Evolutionary conservation across 371 early-diverging fungal species (phyloP), one percentile per base, ranked within the genome.

Genomic region (Mortierella sp.): DNA sequence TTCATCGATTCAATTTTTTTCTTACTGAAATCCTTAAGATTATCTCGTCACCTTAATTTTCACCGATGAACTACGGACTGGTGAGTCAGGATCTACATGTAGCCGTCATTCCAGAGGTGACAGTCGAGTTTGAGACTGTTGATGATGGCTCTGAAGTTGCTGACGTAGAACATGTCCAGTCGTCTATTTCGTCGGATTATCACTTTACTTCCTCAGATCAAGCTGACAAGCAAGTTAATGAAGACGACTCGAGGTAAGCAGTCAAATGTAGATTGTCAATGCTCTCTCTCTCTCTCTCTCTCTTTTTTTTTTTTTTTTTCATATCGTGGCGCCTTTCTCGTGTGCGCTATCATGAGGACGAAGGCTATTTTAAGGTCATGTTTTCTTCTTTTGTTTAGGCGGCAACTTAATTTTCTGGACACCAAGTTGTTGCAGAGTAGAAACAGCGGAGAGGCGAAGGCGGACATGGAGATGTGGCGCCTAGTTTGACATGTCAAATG

Each of bases 81-180:
- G 43, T 62, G 55, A 45, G 21, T 28, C 58, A 62, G 58, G 66
- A 72, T 38, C 40, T 62, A 28, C 73, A 72, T 45, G 55, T 62
- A 15, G 65, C 67, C 16, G 19, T 72, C 61, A 32, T 72, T 21
- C 73, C 66, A 2, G 55, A 65, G 19, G 73, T 67, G 16, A 58
- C 63, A 11, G 63, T 72, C 57, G 67, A 67, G 67, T 72, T 72
- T 65, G 58, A 59, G 13, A 60, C 61, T 21, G 15, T 72, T 33
- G 53, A 60, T 22, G 72, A 65, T 22, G 41, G 11, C 5, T 33
- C 9, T 58, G 67, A 58, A 10, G 32, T 43, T 10, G 19, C 19
- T 28, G 36, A 40, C 48, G 59, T 41, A 24, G 45, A 47, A 45
- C 41, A 5, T n/a, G 33, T 47, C 3, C 24, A 67, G 2, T 10